Base-by-base conservation (phyloP, 306 rosid species). In the Lathyrus oleraceus region DNA sequence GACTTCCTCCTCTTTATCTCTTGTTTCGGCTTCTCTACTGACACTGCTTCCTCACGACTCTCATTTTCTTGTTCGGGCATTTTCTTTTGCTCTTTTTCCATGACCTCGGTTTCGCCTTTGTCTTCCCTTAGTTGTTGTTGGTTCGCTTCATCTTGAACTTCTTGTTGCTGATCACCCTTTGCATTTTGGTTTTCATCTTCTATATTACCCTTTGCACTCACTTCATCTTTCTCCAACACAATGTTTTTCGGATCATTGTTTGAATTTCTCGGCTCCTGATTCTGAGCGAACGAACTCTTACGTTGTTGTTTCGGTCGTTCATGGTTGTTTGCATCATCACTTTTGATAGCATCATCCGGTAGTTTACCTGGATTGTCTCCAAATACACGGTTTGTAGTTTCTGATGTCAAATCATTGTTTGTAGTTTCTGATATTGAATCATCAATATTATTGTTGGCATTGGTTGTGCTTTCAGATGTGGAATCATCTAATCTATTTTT, bases 301-400 rank as follows among this genome's bases (percentile, higher is more conserved):
- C 20, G 52, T 5, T 38, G 70, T 9, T 75, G 86, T 36, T 73
- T 80, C 14, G 36, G 3, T 60, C 75, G 6, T 1, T 73, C 85
- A 27, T 12, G 38, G 10, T 70, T 59, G n/a, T 35, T 65, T 6
- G 39, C 64, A 0, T 87, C 89, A 38, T 83, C 97, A 1, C 70
- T 38, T 57, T 79, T 87, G 10, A 91, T 81, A 69, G 92, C 92
- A 51, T 91, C 99, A 10, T 84, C 87, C 0, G 97, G 97, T 11
- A 91, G 91, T 45, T 91, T 82, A 21, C 92, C 89, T 1, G 95
- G 91, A 68, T 84, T 88, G 70, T 85, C 97, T 68, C 88, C 91
- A 6, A 65, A 88, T 0, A 78, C 67, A n/a, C 28, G 4, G 28
- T 25, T 25, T 25, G 28, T 25, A 5, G 70, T 6, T 5, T 10